Evolutionary conservation across 2,329 filamentous ascomycete genomes (phyloP).

Genomic region (Fusarium avenaceum): DNA sequence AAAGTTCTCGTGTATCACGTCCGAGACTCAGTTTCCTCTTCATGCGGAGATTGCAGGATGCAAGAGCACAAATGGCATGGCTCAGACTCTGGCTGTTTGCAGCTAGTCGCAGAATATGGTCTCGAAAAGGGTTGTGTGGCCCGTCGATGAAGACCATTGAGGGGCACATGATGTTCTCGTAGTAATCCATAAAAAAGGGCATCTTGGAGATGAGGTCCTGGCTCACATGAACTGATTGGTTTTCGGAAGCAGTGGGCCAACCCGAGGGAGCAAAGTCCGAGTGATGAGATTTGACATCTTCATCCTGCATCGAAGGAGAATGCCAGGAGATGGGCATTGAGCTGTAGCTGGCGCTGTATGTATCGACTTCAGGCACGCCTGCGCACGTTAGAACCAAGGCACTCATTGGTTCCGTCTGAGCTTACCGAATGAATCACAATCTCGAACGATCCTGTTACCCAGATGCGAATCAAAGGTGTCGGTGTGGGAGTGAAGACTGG

Average conservation of each 20-base stretch:
- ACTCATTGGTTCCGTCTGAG: conserved; percentile 53
- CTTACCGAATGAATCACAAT: conserved; percentile 70
- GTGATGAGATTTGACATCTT: conserved; percentile 61
- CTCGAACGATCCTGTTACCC: conserved; percentile 66
- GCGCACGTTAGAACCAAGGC: conserved; percentile 57
- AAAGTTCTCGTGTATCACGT: conserved; percentile 66
- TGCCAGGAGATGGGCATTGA: conserved; percentile 64
- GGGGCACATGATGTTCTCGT: conserved; percentile 90
- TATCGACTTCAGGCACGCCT: conserved; percentile 67
- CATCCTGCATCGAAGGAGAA: conserved; percentile 56
- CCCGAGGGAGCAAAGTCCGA: conserved; percentile 61
- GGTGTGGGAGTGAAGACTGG: conserved; percentile 71
- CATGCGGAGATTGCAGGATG: conserved; percentile 92
- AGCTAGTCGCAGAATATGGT: conserved; percentile 84
- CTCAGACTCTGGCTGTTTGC: conserved; percentile 85
- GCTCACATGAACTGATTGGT: conserved; percentile 65
- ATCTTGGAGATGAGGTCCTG: conserved; percentile 80
- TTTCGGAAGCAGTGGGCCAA: conserved; percentile 63
- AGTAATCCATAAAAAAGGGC: conserved; percentile 92
- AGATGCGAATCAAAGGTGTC: conserved; percentile 70
- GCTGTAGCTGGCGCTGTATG: conserved; percentile 64
- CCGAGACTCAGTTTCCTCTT: conserved; percentile 76
- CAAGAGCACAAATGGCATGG: conserved; percentile 89
- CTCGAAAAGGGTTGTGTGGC: conserved; percentile 86
- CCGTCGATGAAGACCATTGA: conserved; percentile 93